Conservation (phyloP, 495 filamentous ascomycete genomes). For the Podospora conica region DNA sequence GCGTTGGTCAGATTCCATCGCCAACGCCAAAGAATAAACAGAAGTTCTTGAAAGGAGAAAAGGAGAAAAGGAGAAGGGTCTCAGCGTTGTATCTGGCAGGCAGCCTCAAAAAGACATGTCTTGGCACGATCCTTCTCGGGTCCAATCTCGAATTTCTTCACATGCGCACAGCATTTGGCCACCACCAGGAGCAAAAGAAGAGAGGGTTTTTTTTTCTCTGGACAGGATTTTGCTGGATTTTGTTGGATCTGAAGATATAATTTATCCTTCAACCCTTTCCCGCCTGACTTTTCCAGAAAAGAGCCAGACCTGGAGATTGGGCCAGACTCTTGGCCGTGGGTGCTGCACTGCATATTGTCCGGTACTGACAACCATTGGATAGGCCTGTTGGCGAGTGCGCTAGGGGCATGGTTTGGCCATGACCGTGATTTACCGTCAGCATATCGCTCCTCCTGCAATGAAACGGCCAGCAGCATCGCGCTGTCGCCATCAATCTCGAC, state of each 20-base stretch:
- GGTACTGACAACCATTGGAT: not conserved
- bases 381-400: not conserved
- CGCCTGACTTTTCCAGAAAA: too few species aligned
- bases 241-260: too few species aligned
- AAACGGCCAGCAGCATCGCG: not conserved
- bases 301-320: not conserved
- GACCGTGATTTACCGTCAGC: not conserved
- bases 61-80: not conserved
- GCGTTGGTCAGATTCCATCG: not conserved
- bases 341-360: not conserved
- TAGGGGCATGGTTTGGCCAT: not conserved
- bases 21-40: not conserved
- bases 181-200: too few species aligned
- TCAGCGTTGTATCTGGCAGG: not conserved
- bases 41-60: not conserved
- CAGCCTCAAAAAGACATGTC: not conserved
- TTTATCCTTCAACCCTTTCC: too few species aligned
- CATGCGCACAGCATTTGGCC: not conserved
- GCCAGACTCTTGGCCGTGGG: not conserved
- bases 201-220: too few species aligned
- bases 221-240: too few species aligned
- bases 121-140: not conserved
- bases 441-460: not conserved
- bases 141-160: not conserved
- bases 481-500: not conserved